Percentiles rank a stretch among this genome's conserved stretches.
These are phyloP conservation scores for Chaetomium cochliodes DNA, from an alignment of 495 filamentous ascomycete species.

Conservation along the genomic window DNA sequence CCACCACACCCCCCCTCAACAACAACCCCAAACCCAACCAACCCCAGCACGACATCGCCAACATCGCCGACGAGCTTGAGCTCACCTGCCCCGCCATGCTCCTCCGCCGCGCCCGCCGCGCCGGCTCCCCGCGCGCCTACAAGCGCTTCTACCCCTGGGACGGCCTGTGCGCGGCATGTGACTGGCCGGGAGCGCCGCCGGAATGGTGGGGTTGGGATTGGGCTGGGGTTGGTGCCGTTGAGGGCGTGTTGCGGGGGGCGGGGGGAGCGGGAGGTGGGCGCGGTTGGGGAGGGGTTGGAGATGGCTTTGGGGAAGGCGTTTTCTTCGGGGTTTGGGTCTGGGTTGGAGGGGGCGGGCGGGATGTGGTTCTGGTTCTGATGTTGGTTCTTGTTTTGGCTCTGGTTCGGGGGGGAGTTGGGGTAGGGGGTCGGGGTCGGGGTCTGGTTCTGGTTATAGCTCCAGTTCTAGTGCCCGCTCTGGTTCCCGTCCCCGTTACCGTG, in stretches of 20 bases:
- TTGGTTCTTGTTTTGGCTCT: no score
- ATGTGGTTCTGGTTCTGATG: no score
- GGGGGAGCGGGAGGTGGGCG: background rate
- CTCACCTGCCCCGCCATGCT: background rate
- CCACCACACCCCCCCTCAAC: background rate
- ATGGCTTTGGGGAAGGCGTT: no score
- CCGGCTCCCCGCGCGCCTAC: background rate
- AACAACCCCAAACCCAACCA: background rate
- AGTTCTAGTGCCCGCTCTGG: no score
- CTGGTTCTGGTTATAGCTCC: no score
- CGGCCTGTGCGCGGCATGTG: background rate
- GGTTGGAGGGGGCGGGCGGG: no score
- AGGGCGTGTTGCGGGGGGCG: no score
- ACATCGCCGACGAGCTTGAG: background rate
- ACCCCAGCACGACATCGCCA: background rate
- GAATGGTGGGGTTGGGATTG: background rate
- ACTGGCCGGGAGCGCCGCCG: background rate
- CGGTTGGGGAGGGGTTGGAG: background rate
- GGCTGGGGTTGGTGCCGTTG: no score
- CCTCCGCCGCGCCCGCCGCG: background rate
- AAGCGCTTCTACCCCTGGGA: conserved; percentile 1
- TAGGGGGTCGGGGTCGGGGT: no score
- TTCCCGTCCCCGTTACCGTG: no score
- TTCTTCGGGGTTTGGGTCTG: no score
- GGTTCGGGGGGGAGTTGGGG: no score